These are phyloP conservation scores for Limnanthes douglasii DNA, from an alignment of 345 rosid species.

Conservation along the genomic window DNA sequence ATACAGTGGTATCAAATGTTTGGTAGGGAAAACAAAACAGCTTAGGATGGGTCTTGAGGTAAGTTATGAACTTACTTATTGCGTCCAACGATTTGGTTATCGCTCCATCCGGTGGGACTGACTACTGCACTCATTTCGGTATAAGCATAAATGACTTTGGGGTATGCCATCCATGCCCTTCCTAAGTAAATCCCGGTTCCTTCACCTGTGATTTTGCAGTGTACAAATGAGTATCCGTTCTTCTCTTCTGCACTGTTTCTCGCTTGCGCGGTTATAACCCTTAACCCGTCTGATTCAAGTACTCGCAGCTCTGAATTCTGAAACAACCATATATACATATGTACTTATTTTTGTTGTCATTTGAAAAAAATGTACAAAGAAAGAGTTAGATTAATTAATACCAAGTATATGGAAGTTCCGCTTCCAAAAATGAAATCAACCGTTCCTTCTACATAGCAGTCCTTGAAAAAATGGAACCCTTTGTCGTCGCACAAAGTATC, in stretches of 20 bases:
- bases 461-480: conserved; percentile 54
- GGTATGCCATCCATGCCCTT: conserved; percentile 40
- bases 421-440: conserved; percentile 70
- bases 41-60: too few species aligned
- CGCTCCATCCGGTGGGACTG: conserved; percentile 35
- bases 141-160: conserved; percentile 35
- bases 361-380: not conserved
- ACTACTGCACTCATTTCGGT: conserved; percentile 23
- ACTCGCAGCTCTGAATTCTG: conserved; percentile 25
- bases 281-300: conserved; percentile 11
- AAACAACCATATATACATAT: not conserved
- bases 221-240: conserved; percentile 41
- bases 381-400: conserved; percentile 20
- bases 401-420: conserved; percentile 25
- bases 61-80: too few species aligned
- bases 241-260: conserved; percentile 14
- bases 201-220: conserved; percentile 29
- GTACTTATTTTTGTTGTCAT: not conserved
- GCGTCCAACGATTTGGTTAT: conserved; percentile 13
- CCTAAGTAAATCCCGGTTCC: conserved; percentile 34
- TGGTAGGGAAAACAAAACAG: too few species aligned
- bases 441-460: conserved; percentile 61
- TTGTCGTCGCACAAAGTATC: conserved; percentile 42
- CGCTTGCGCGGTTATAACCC: conserved; percentile 47
- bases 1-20: too few species aligned